These are phyloP conservation scores for Harrya chromipes DNA, from an alignment of 768 basidiomycete species.

Conservation along the genomic window DNA sequence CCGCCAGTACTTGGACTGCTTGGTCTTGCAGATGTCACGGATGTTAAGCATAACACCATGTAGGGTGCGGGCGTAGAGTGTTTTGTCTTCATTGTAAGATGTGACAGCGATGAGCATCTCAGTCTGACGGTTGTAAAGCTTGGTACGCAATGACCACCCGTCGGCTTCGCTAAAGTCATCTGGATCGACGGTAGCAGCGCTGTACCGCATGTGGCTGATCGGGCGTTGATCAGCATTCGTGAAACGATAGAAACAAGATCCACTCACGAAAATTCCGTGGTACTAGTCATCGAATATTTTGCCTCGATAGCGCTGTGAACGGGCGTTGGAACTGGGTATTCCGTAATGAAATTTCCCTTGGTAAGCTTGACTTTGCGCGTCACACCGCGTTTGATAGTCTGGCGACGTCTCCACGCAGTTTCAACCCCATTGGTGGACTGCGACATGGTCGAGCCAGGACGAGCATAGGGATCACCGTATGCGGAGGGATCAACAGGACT, in stretches of 20 bases:
- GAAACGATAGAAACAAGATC: not conserved
- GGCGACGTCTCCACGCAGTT: conserved; percentile 68
- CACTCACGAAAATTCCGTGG: conserved; percentile 89
- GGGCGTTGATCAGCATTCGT: not conserved
- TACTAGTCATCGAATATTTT: conserved; percentile 67
- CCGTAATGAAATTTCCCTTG: conserved; percentile 88
- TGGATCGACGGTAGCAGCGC: conserved; percentile 87
- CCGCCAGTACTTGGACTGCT: conserved; percentile 91
- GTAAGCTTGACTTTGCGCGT: conserved; percentile 95
- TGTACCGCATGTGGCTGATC: conserved; percentile 84
- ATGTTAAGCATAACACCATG: conserved; percentile 98
- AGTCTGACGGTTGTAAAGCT: conserved; percentile 84
- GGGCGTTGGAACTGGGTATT: conserved; percentile 85
- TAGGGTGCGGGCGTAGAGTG: conserved; percentile 84
- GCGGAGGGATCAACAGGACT: conserved; percentile 53
- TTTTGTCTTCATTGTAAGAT: conserved; percentile 91
- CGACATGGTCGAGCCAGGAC: conserved; percentile 51
- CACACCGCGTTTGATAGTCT: conserved; percentile 89
- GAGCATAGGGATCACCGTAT: conserved; percentile 67
- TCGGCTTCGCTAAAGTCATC: conserved; percentile 79
- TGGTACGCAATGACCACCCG: conserved; percentile 84
- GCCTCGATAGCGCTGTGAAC: conserved; percentile 79
- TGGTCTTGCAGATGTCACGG: conserved; percentile 94
- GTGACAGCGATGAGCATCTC: conserved; percentile 94
- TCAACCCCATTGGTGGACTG: conserved; percentile 56